These are phyloP conservation scores for Diaporthe sp. DNA, from an alignment of 2,329 filamentous ascomycete species.

Conservation along the genomic window DNA sequence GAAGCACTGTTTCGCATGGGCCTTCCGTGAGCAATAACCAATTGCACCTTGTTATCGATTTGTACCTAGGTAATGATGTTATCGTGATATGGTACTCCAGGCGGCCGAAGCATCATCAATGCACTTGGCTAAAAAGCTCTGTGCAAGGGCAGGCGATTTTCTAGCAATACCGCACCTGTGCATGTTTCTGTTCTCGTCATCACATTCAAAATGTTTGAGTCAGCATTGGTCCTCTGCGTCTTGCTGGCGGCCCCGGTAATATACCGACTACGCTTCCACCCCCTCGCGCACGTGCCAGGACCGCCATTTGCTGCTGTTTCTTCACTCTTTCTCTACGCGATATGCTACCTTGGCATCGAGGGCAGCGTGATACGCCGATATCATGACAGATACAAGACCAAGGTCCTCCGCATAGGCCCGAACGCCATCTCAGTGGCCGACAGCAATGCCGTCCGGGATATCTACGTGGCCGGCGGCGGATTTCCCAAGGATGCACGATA, in stretches of 20 bases:
- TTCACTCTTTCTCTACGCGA: constrained; percentile 35
- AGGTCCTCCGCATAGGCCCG: constrained; percentile 49
- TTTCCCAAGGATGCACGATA: constrained; percentile 64
- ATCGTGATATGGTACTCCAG: not conserved
- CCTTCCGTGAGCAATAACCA: not conserved
- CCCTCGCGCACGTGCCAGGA: constrained; percentile 31
- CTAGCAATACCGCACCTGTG: not conserved
- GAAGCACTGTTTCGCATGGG: constrained; percentile 1
- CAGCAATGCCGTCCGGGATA: constrained; percentile 55
- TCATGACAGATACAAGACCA: constrained; percentile 17
- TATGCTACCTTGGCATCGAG: constrained; percentile 39
- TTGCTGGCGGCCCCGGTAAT: not conserved
- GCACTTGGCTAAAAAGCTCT: not conserved
- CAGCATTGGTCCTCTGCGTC: not conserved
- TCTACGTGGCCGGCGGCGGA: constrained; percentile 63
- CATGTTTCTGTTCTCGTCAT: not conserved
- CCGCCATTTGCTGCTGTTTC: constrained; percentile 23
- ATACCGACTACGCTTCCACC: constrained; percentile 32
- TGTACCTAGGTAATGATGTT: not conserved
- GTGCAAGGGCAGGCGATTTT: not conserved
- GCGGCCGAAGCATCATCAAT: not conserved
- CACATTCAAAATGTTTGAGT: not conserved
- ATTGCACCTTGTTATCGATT: not conserved
- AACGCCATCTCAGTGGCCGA: constrained; percentile 54
- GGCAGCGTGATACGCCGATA: constrained; percentile 34